These are phyloP conservation scores for Geotrichum candidum DNA, from an alignment of 1,139 yeast genomes.

Conservation along the genomic window DNA sequence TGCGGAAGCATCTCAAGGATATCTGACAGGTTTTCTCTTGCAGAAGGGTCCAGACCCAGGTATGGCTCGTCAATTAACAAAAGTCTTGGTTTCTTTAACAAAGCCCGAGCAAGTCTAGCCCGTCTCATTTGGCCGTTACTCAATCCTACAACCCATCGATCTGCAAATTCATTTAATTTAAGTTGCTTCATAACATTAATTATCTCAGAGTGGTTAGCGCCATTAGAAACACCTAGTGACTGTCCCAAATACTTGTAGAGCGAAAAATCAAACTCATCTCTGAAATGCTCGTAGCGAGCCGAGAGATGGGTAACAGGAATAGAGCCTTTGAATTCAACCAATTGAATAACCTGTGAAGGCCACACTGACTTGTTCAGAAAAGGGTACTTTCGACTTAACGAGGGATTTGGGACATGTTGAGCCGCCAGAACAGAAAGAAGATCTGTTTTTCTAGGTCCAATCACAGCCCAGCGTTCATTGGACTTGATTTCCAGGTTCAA, in stretches of 20 bases:
- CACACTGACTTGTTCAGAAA: constrained; percentile 40
- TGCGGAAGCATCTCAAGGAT: constrained; percentile 40
- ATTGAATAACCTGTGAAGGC: constrained; percentile 45
- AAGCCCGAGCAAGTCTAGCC: constrained; percentile 73
- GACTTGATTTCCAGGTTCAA: constrained; percentile 31
- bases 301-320: constrained; percentile 64
- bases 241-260: constrained; percentile 52
- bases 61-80: constrained; percentile 86
- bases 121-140: constrained; percentile 93
- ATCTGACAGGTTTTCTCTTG: constrained; percentile 54
- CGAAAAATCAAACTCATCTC: constrained; percentile 76
- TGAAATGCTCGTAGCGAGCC: constrained; percentile 81
- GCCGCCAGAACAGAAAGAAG: constrained; percentile 44
- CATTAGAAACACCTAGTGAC: constrained; percentile 28
- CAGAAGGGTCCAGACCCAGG: constrained; percentile 78
- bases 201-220: constrained; percentile 28
- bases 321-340: constrained; percentile 59
- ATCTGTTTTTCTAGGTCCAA: constrained; percentile 45
- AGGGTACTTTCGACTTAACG: constrained; percentile 53
- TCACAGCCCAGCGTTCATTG: constrained; percentile 46
- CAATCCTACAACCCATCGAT: constrained; percentile 77
- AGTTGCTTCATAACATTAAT: constrained; percentile 45
- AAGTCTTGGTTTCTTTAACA: constrained; percentile 59
- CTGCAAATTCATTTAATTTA: constrained; percentile 49
- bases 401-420: constrained; percentile 47